Base-by-base conservation (phyloP, 352 stramenopile genomes). In the Pythium brachiatum region DNA sequence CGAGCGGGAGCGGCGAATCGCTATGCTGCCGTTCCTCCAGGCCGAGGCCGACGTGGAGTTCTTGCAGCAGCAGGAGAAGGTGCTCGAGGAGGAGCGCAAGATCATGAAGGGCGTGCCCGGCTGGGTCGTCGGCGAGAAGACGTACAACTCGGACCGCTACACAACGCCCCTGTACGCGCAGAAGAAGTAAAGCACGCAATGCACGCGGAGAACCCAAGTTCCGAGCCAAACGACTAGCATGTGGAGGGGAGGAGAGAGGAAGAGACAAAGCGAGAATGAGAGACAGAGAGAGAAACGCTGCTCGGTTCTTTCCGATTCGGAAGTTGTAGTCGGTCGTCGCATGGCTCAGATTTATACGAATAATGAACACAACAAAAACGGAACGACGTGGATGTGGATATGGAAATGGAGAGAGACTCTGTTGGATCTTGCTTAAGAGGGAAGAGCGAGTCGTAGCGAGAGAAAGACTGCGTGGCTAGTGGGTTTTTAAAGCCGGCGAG, bases 21-120 rank as follows among this genome's bases (percentile, higher is more conserved):
- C 92, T 18, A 83, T 99, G 68, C 79, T 96, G 48, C 92, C 95
- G 18, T 92, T 98, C 70, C 79, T 99, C 54, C 96, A 99, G 73
- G 95, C 95, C 16, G 96, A 99, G 71, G 88, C 94, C n/a, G 96
- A 99, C 76, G 86, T 92, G 38, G 81, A 95, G 69, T 92, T 90
- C 68, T 69, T 96, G 34, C 72, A 89, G 64, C 70, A 94, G 53
- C 83, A 97, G 70, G 82, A 93, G 43, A 85, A 94, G 53, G 81
- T 95, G 56, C 83, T 97, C 57, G 85, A 89, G 18, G 87, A 95
- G 57, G 95, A 99, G 75, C 81, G 79, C 60, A 84, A 97, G 70
- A 88, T 98, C 69, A 98, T 99, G 96, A 96, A 98, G 75, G 86
- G 95, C 74, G 91, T 98, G 57, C 83, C 83, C 31, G 95, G 92